A percentile compares a stretch with the other conserved stretches of the same genome.
Evolutionary conservation across 2,329 filamentous ascomycete species (phyloP).

Genomic region (Fusarium ramigenum): DNA sequence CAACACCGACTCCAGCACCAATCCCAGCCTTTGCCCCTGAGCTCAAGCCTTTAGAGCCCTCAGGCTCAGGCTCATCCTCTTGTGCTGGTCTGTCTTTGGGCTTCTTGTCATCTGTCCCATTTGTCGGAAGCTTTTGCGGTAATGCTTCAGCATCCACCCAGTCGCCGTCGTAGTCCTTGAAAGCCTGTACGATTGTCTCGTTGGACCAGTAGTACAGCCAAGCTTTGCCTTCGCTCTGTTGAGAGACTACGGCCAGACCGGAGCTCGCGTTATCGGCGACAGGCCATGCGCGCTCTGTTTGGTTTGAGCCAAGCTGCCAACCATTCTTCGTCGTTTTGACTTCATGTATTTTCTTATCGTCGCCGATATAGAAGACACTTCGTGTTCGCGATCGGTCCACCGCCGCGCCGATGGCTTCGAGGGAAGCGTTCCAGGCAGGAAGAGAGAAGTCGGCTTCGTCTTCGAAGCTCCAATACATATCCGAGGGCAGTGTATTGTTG

Average conservation of each 20-base stretch:
- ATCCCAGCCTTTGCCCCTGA: not conserved
- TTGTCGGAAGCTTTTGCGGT: not conserved
- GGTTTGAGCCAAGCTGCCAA: conserved; percentile 1
- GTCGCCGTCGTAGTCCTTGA: not conserved
- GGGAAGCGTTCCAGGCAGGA: not conserved
- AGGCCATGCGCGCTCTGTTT: not conserved
- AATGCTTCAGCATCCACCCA: not conserved
- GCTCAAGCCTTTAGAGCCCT: not conserved
- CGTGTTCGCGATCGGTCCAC: not conserved
- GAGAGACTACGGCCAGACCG: not conserved
- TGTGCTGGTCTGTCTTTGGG: not conserved
- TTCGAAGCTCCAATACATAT: not conserved
- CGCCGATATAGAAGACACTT: not conserved
- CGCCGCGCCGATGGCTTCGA: not conserved
- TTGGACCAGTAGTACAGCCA: conserved; percentile 16
- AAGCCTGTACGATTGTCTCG: not conserved
- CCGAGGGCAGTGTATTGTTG: not conserved
- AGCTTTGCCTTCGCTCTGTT: not conserved
- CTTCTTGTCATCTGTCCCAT: not conserved
- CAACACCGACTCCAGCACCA: not conserved
- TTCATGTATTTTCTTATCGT: not conserved
- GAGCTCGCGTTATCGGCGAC: not conserved
- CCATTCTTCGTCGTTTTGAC: not conserved
- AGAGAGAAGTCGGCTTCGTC: not conserved
- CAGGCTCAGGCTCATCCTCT: not conserved